Percentiles rank a stretch among this genome's conserved stretches.
phyloP scores from a whole-genome alignment of 306 rosid genomes.

The Cicer cuneatum region DNA sequence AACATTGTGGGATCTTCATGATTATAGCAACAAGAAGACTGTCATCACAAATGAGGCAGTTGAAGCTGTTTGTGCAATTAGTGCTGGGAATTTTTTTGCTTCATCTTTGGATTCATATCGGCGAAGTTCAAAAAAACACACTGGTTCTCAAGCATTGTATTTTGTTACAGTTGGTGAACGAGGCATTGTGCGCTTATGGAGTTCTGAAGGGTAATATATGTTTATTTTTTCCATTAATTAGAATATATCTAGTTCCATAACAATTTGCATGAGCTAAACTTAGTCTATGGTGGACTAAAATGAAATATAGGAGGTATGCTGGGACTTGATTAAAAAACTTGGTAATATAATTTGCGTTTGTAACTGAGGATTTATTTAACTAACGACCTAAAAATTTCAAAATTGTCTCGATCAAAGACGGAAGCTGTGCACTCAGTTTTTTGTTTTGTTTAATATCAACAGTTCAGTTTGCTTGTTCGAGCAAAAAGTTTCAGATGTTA shows the following conservation, averaged over 20 bases:
- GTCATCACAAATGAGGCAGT: constrained; percentile 85
- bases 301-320: constrained; percentile 9
- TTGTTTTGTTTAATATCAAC: constrained; percentile 48
- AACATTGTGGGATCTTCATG: constrained; percentile 85
- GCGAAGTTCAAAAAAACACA: constrained; percentile 50
- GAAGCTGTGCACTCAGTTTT: constrained; percentile 36
- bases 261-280: constrained; percentile 18
- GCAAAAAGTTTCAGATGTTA: constrained; percentile 83
- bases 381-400: not conserved
- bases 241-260: constrained; percentile 11
- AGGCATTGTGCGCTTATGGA: constrained; percentile 89
- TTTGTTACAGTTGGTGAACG: constrained; percentile 88
- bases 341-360: not conserved
- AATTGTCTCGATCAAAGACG: constrained; percentile 23
- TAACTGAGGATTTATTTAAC: constrained; percentile 1
- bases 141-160: constrained; percentile 52
- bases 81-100: constrained; percentile 60
- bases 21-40: constrained; percentile 79
- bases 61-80: constrained; percentile 79
- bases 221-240: constrained; percentile 27
- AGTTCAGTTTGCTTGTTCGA: constrained; percentile 92
- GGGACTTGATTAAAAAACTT: not conserved
- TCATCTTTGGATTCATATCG: constrained; percentile 55
- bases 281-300: constrained; percentile 8
- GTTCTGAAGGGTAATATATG: constrained; percentile 78